Base-by-base conservation (phyloP, 768 basidiomycete species). In the Phlebiopsis flavidoalba region DNA sequence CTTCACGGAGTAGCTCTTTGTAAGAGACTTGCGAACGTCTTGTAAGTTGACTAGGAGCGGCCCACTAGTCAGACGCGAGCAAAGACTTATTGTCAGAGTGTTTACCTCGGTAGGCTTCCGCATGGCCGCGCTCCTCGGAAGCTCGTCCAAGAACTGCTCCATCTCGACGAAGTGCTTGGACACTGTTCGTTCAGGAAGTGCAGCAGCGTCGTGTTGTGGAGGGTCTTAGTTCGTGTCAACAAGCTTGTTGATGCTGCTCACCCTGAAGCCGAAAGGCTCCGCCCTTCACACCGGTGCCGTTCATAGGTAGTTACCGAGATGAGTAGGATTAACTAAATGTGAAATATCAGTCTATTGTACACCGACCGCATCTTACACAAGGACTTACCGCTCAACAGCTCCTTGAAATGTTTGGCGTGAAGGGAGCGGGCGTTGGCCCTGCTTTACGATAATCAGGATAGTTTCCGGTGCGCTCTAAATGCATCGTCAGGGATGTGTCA, bases 281-380 rank as follows among this genome's bases (percentile, higher is more conserved):
- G 58, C 96, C 96, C 72, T 96, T 97, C 67, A 93, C 83, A 57
- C 95, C 94, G 57, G 93, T 89, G 6, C 95, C 93, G 70, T 99
- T 99, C 88, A 98, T 95, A n/a, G n/a, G 73, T 94, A 99, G 72
- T 99, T 99, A 47, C 96, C 96, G 65, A n/a, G n/a, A 99, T 85
- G 66, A 95, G 81, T 14, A 99, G 86, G 64, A 98, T 97, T 46
- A 99, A 83, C 89, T 88, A 57, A 19, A 33, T 14, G 46, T n/a
- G 12, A 54, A 8, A 53, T 8, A 17, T 43, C 3, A 43, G 54
- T n/a, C 24, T 11, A 40, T 21, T 12, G 19, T 21, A 17, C 11
- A 3, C 12, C 19, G 19, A 37, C 40, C 43, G 1, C 8, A 55
- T 5, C 5, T 53, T 11, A 21, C 1, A 53, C 11, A 3, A 3